Evolutionary conservation across 169 alveolate genomes (phyloP).

Genomic region (Plasmodium knowlesi): DNA sequence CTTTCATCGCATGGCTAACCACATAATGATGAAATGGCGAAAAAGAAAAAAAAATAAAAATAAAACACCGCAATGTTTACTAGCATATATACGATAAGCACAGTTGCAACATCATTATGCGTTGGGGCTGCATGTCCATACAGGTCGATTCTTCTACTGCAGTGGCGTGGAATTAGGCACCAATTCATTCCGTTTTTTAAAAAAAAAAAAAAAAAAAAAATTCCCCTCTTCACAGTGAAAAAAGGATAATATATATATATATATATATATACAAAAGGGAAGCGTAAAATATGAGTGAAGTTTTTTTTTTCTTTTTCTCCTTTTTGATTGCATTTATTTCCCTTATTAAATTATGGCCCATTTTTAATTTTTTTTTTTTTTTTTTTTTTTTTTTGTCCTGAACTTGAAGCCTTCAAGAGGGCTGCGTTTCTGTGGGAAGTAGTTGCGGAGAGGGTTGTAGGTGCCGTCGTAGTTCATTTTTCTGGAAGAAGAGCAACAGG

Average conservation of each 20-base stretch:
- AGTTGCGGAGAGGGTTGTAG: not conserved
- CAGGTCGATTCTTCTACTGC: not conserved
- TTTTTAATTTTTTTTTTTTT: not conserved
- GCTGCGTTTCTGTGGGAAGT: not conserved
- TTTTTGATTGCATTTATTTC: not conserved
- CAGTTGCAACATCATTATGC: not conserved
- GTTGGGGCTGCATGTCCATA: not conserved
- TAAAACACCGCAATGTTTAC: not conserved
- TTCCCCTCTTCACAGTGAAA: not conserved
- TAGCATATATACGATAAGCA: not conserved
- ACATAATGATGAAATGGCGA: not conserved
- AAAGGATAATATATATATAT: not conserved
- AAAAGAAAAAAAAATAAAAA: not conserved
- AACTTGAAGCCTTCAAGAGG: not conserved
- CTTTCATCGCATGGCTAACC: not conserved
- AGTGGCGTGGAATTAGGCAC: not conserved
- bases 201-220: not conserved
- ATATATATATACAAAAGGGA: not conserved
- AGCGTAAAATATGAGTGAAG: not conserved
- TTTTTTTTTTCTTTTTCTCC: not conserved
- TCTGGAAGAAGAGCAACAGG: not conserved
- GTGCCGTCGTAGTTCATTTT: not conserved
- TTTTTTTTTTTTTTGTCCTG: not conserved
- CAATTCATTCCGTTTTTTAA: not conserved
- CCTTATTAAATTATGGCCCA: not conserved